These are phyloP conservation scores for Sparassis latifolia DNA, from an alignment of 1,284 basidiomycete species.

Conservation along the genomic window DNA sequence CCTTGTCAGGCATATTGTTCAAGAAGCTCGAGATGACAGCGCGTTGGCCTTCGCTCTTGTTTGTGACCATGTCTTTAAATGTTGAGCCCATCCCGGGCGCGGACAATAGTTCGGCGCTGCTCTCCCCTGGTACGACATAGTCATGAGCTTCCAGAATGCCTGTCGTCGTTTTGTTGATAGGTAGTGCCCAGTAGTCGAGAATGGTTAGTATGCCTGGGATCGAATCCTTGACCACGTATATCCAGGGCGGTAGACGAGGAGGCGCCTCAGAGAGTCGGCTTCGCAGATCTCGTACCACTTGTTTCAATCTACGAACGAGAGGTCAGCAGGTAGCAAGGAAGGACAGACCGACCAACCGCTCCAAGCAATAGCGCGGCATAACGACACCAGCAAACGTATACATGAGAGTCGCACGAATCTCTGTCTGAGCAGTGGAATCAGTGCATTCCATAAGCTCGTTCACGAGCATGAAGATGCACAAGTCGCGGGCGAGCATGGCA, in stretches of 20 bases:
- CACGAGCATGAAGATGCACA: constrained; percentile 16
- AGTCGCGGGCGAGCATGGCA: constrained; percentile 17
- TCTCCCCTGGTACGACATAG: constrained; percentile 6
- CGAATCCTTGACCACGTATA: constrained; percentile 15
- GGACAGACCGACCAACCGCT: constrained; percentile 6
- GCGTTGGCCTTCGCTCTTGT: neutral
- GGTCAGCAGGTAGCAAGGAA: neutral
- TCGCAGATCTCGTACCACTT: constrained; percentile 4
- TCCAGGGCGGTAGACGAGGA: constrained; percentile 20
- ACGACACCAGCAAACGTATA: constrained; percentile 6
- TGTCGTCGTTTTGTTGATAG: constrained; percentile 4
- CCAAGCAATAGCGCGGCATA: constrained; percentile 10
- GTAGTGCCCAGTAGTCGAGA: constrained; percentile 13
- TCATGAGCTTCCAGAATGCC: neutral
- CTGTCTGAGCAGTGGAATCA: neutral
- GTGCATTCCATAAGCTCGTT: constrained; percentile 10
- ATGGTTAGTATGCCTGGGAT: constrained; percentile 14
- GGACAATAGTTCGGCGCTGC: neutral
- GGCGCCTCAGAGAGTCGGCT: neutral
- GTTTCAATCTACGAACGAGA: neutral
- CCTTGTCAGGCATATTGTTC: neutral
- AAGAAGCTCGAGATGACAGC: neutral
- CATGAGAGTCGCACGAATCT: constrained; percentile 6
- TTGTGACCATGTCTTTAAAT: neutral
- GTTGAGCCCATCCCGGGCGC: neutral